Base-by-base conservation (phyloP, 495 filamentous ascomycete species). In the Amphirosellinia nigrospora region DNA sequence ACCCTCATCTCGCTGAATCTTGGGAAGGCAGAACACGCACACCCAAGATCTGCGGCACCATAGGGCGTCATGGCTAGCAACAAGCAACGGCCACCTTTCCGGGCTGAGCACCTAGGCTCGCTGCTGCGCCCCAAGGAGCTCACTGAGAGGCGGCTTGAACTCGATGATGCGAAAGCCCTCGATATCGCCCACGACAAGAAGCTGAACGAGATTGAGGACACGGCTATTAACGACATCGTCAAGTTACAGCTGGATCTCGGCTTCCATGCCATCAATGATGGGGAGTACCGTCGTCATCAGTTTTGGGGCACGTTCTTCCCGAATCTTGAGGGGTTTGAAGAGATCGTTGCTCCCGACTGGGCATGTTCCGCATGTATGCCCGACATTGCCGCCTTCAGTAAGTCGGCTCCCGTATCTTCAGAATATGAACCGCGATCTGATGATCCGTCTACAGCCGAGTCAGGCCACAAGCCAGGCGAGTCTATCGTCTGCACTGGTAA, bases 91-190 rank as follows among this genome's bases (percentile, higher is more conserved):
- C 90, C 90, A 30, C 90, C 91, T 39, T 92, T 92, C 80, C 85
- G 89, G 60, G 91, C 90, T 39, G 91, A 93, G 82, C 90, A 92
- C 74, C 76, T 93, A 36, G 91, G 91, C 64, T 92, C 89, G 32
- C 84, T 93, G 7, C 86, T 92, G 13, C 87, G 91, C 26, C 89
- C 90, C 19, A 77, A 88, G 41, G 78, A 85, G 53, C 83, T 93
- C 7, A 81, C 90, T 43, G 79, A 86, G 30, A 84, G 82, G 62
- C 89, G 90, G 66, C 75, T 83, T 26, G 72, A 80, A 36, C 75
- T 86, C 62, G 82, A 86, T 38, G 76, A 85, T 38, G 77, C 78
- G 21, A 80, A 80, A 53, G 73, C 74, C 1, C 60, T 78, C 36
- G 76, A 77, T 1, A 74, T 77, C 46, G 68, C 53, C 13, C 74